Conservation (phyloP, 192 early-diverging fungal species). For the Irineochytrium annulatum region DNA sequence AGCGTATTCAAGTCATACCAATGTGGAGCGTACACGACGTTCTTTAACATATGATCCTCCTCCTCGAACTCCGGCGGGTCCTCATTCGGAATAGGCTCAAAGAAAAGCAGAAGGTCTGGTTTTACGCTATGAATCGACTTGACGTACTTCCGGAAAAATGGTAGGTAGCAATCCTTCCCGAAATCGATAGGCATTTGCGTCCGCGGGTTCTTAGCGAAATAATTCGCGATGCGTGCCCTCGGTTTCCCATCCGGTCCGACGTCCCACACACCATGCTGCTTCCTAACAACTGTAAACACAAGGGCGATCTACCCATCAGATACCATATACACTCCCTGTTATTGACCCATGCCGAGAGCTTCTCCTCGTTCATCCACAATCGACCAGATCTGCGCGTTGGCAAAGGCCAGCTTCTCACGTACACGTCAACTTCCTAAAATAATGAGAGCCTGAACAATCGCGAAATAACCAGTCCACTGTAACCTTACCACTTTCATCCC, state of each 20-base stretch:
- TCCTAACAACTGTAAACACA: slow-evolving; percentile 21
- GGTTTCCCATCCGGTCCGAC: slow-evolving; percentile 49
- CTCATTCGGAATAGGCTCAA: slow-evolving; percentile 83
- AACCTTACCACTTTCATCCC: slow-evolving; percentile 54
- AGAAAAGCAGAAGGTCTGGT: slow-evolving; percentile 56
- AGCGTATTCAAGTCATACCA: slow-evolving; percentile 83
- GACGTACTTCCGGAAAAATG: slow-evolving; percentile 64
- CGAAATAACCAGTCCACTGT: not conserved
- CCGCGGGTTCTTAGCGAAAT: slow-evolving; percentile 64
- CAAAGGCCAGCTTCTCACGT: slow-evolving; percentile 72
- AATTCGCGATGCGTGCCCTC: slow-evolving; percentile 49
- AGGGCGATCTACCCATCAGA: not conserved
- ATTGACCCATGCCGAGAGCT: slow-evolving; percentile 58
- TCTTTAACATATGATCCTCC: slow-evolving; percentile 36
- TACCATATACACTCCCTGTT: slow-evolving; percentile 68
- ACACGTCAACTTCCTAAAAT: slow-evolving; percentile 64
- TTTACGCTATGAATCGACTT: slow-evolving; percentile 55
- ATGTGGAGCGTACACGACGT: slow-evolving; percentile 76
- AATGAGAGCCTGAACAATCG: not conserved
- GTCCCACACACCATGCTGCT: slow-evolving; percentile 72
- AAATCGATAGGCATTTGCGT: slow-evolving; percentile 59
- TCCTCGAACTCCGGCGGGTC: slow-evolving; percentile 35
- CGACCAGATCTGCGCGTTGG: slow-evolving; percentile 57
- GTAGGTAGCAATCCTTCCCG: slow-evolving; percentile 67
- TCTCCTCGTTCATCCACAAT: slow-evolving; percentile 53